Conservation (phyloP, 371 early-diverging fungal species). For the Rhizomucor pusillus region DNA sequence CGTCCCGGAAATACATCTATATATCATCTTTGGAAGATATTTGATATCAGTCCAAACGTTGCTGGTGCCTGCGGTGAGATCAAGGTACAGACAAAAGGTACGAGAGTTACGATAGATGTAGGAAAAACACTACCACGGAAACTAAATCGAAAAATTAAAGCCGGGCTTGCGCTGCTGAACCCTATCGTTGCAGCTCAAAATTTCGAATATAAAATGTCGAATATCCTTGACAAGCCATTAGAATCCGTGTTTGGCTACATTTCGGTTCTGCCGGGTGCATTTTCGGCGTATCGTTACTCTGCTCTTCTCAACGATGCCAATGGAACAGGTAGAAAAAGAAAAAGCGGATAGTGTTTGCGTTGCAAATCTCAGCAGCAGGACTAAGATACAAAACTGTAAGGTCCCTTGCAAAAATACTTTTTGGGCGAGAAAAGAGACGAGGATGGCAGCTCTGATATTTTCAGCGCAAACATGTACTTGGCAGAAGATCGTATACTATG, state of each 20-base stretch:
- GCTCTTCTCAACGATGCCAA: constrained; percentile 55
- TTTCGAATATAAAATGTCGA: constrained; percentile 91
- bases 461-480: constrained; percentile 75
- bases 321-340: constrained; percentile 28
- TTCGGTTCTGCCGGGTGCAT: constrained; percentile 76
- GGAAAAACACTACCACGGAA: not conserved
- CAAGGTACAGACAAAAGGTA: constrained; percentile 25
- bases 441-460: constrained; percentile 45
- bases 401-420: constrained; percentile 66
- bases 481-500: constrained; percentile 80
- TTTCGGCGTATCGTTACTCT: constrained; percentile 66
- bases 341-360: too few relatives aligned
- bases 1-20: constrained; percentile 57
- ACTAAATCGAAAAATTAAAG: not conserved
- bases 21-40: constrained; percentile 72
- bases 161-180: constrained; percentile 48
- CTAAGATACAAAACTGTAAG: too few relatives aligned
- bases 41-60: constrained; percentile 58
- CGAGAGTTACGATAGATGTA: constrained; percentile 11
- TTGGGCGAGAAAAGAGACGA: constrained; percentile 57
- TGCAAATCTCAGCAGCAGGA: too few relatives aligned
- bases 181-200: constrained; percentile 91
- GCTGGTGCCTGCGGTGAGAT: constrained; percentile 84
- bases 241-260: constrained; percentile 87
- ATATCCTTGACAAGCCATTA: constrained; percentile 82